Evolutionary conservation across 2,329 filamentous ascomycete species (phyloP).

Genomic region (Fusarium duplospermum): DNA sequence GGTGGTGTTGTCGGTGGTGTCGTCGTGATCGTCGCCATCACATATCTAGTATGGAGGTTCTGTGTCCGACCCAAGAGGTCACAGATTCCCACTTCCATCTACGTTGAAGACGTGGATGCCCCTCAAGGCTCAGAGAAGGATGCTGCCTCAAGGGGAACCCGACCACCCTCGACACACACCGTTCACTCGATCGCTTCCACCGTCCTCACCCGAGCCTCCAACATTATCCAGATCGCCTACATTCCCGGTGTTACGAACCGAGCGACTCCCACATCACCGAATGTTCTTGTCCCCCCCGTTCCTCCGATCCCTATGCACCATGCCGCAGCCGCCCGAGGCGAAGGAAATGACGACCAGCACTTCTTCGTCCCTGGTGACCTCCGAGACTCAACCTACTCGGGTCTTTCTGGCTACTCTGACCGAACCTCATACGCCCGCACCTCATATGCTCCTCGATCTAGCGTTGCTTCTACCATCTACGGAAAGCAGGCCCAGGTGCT

Average conservation of each 20-base stretch:
- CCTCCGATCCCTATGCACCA: slow-evolving; percentile 85
- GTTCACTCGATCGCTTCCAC: slow-evolving; percentile 94
- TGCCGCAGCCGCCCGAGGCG: slow-evolving; percentile 59
- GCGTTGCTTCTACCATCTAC: slow-evolving; percentile 93
- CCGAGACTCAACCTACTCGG: slow-evolving; percentile 91
- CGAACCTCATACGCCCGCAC: slow-evolving; percentile 70
- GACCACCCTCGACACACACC: slow-evolving; percentile 84
- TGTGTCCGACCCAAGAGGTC: slow-evolving; percentile 84
- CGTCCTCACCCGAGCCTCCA: slow-evolving; percentile 93
- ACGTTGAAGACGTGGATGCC: slow-evolving; percentile 66
- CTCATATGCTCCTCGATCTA: slow-evolving; percentile 72
- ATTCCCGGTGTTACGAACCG: slow-evolving; percentile 97
- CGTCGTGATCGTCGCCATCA: slow-evolving; percentile 76
- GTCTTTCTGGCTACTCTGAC: slow-evolving; percentile 72
- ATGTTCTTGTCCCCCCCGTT: slow-evolving; percentile 87
- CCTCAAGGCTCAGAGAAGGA: slow-evolving; percentile 58
- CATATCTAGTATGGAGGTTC: slow-evolving; percentile 88
- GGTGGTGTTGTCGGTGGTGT: slow-evolving; percentile 92
- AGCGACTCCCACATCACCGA: slow-evolving; percentile 84
- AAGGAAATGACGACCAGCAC: slow-evolving; percentile 79
- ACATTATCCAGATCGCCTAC: slow-evolving; percentile 99
- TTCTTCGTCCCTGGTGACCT: slow-evolving; percentile 94
- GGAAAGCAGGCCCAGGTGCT: slow-evolving; percentile 88
- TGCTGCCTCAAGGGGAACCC: slow-evolving; percentile 53
- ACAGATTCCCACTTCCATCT: slow-evolving; percentile 65